Conservation (phyloP, 2,329 filamentous ascomycete genomes). For the Colletotrichum magnum region DNA sequence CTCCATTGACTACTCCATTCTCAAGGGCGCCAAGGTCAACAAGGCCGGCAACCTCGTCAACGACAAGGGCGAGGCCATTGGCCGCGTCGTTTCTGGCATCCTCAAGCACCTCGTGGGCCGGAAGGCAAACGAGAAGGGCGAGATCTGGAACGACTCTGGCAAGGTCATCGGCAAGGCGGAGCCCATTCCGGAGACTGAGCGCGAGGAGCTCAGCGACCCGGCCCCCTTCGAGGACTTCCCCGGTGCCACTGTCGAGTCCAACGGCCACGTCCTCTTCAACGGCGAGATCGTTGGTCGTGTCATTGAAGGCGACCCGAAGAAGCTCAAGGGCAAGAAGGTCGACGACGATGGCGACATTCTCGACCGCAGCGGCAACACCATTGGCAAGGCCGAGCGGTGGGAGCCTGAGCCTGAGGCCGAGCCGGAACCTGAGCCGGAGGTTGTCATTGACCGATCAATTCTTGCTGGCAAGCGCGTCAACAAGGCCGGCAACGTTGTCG, state of each 20-base stretch:
- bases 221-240: conserved; percentile 73
- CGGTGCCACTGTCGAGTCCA: conserved; percentile 65
- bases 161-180: conserved; percentile 78
- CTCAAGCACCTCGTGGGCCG: conserved; percentile 74
- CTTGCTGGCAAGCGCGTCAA: conserved; percentile 80
- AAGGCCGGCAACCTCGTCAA: conserved; percentile 72
- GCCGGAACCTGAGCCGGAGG: conserved; percentile 62
- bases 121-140: conserved; percentile 75
- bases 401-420: conserved; percentile 68
- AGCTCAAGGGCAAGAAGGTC: conserved; percentile 75
- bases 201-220: conserved; percentile 61
- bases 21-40: conserved; percentile 70
- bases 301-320: conserved; percentile 74
- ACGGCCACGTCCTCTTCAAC: conserved; percentile 67
- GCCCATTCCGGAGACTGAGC: conserved; percentile 70
- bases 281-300: conserved; percentile 72
- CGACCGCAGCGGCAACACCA: conserved; percentile 75
- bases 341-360: conserved; percentile 79
- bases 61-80: conserved; percentile 68
- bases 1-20: conserved; percentile 60
- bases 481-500: conserved; percentile 76
- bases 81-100: conserved; percentile 75
- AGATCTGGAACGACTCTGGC: conserved; percentile 80
- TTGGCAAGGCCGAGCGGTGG: conserved; percentile 79
- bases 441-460: conserved; percentile 69